Percentiles rank a stretch among this genome's conserved stretches.
Conservation (phyloP, 2,329 filamentous ascomycete species). For the Penicillium sp. region DNA sequence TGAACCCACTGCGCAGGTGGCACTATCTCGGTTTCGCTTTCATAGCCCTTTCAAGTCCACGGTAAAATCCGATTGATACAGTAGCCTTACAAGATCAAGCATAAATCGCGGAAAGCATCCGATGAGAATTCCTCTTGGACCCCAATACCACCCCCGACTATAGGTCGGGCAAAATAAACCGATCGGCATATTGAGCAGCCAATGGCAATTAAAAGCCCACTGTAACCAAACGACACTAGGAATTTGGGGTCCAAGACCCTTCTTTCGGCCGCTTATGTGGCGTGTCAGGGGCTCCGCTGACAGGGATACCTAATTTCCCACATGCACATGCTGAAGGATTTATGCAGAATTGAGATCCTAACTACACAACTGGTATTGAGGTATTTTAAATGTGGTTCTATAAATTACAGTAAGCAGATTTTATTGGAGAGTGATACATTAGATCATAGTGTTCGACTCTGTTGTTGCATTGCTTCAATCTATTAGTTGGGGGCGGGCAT, state of each 20-base stretch:
- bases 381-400: not conserved
- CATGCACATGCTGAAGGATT: not conserved
- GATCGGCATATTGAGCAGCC: constrained; percentile 12
- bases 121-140: not conserved
- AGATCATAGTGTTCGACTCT: not conserved
- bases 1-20: not conserved
- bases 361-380: too few relatives aligned
- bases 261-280: constrained; percentile 1
- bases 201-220: not conserved
- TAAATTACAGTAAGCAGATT: not conserved
- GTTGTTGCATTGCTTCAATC: not conserved
- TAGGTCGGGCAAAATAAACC: not conserved
- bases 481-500: constrained; percentile 9
- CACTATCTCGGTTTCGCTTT: not conserved
- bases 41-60: not conserved
- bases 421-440: not conserved
- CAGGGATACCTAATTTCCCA: constrained; percentile 2
- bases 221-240: constrained; percentile 8
- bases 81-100: too few relatives aligned
- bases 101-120: not conserved
- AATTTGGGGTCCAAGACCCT: not conserved
- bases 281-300: not conserved
- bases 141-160: not conserved
- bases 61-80: too few relatives aligned
- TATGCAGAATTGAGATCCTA: not conserved